Conservation (phyloP, 768 basidiomycete genomes). For the Auricularia sp. region DNA sequence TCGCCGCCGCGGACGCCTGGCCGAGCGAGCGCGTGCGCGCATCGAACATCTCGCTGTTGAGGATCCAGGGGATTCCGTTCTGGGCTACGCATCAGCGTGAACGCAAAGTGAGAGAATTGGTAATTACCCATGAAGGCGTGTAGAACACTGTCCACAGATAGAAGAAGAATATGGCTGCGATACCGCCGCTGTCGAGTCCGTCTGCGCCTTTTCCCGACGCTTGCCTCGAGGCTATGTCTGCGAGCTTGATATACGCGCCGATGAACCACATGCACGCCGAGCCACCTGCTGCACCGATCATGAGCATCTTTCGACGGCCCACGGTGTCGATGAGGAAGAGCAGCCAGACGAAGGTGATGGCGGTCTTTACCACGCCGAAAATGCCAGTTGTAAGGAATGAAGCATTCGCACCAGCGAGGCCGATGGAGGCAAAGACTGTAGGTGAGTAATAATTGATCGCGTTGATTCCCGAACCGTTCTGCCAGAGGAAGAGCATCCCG, state of each 20-base stretch:
- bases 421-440: constrained; percentile 20
- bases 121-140: too few species aligned
- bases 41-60: constrained; percentile 35
- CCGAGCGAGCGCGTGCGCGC: constrained; percentile 10
- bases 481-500: constrained; percentile 32
- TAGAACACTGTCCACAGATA: too few species aligned
- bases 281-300: constrained; percentile 32
- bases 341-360: constrained; percentile 28
- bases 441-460: constrained; percentile 39
- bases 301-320: constrained; percentile 33
- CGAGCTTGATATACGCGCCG: constrained; percentile 34
- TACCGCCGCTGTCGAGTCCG: constrained; percentile 18
- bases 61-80: constrained; percentile 41
- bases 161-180: constrained; percentile 31
- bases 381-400: constrained; percentile 22
- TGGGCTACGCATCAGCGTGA: constrained; percentile 25
- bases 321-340: constrained; percentile 32
- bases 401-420: too few species aligned
- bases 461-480: constrained; percentile 34
- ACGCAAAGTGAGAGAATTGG: too few species aligned
- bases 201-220: constrained; percentile 9
- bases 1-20: constrained; percentile 17
- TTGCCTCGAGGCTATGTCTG: constrained; percentile 19
- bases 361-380: constrained; percentile 36
- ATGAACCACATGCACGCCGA: constrained; percentile 35